Conservation (phyloP, 495 filamentous ascomycete genomes). For the Talaromyces liani region DNA sequence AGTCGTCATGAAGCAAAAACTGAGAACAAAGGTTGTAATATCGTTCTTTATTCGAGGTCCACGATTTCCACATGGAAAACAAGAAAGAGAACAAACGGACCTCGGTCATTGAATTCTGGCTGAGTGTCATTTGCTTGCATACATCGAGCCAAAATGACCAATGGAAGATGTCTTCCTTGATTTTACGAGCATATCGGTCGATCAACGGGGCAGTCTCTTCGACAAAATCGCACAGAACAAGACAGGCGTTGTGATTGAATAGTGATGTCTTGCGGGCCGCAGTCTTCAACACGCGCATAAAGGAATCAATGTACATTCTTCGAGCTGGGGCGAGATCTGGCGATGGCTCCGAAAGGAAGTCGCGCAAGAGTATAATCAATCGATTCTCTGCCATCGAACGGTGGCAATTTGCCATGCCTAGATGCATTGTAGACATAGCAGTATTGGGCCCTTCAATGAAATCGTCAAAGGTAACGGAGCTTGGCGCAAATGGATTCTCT, state of each 20-base stretch:
- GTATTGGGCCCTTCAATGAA: slow-evolving; percentile 64
- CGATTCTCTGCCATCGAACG: slow-evolving; percentile 90
- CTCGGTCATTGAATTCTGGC: slow-evolving; percentile 91
- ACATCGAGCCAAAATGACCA: slow-evolving; percentile 90
- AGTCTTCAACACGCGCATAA: slow-evolving; percentile 64
- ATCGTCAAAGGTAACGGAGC: slow-evolving; percentile 70
- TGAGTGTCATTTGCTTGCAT: slow-evolving; percentile 73
- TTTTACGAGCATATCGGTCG: slow-evolving; percentile 46
- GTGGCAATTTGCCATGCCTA: slow-evolving; percentile 59
- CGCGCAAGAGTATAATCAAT: slow-evolving; percentile 76
- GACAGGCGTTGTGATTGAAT: slow-evolving; percentile 85
- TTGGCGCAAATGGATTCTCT: slow-evolving; percentile 46
- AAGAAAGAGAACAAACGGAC: slow-evolving; percentile 83
- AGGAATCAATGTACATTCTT: slow-evolving; percentile 70
- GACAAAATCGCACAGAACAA: slow-evolving; percentile 85
- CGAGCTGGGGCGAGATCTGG: slow-evolving; percentile 47
- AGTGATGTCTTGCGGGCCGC: slow-evolving; percentile 68
- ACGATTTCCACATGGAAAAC: slow-evolving; percentile 71
- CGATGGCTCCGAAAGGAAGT: slow-evolving; percentile 70
- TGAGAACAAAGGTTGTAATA: slow-evolving; percentile 68
- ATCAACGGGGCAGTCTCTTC: slow-evolving; percentile 67
- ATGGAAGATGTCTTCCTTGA: slow-evolving; percentile 47
- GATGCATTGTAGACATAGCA: slow-evolving; percentile 56
- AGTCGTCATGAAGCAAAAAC: slow-evolving; percentile 70
- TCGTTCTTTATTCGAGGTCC: slow-evolving; percentile 56